Evolutionary conservation across 345 rosid genomes (phyloP).

Genomic region (Brassica rapa): DNA sequence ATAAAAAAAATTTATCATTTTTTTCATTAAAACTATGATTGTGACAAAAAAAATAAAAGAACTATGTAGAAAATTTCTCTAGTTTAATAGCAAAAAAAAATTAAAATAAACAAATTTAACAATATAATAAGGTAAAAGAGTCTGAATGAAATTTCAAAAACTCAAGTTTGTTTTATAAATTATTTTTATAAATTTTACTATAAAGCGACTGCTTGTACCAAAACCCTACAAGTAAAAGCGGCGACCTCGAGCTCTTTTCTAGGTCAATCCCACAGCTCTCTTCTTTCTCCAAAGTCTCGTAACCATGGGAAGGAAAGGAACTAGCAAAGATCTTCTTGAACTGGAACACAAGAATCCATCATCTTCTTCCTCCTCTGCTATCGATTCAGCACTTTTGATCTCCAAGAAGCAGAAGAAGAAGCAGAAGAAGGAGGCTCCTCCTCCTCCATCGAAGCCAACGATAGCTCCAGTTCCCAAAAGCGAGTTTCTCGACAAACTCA

Average conservation of each 20-base stretch:
- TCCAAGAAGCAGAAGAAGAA: constrained; percentile 2
- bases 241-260: constrained; percentile 16
- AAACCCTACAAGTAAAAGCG: constrained; percentile 37
- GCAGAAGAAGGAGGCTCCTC: constrained; percentile 6
- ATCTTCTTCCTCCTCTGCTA: constrained; percentile 21
- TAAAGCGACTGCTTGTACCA: not conserved
- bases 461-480: constrained; percentile 53
- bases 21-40: no score
- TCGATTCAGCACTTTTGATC: constrained; percentile 19
- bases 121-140: no score
- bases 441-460: constrained; percentile 45
- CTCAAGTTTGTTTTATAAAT: no score
- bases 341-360: constrained; percentile 27
- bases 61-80: no score
- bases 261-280: constrained; percentile 1
- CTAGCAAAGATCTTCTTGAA: constrained; percentile 32
- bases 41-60: no score
- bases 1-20: no score
- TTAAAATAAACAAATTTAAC: not conserved
- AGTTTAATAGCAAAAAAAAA: no score
- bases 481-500: constrained; percentile 74
- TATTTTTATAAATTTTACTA: not conserved
- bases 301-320: constrained; percentile 25
- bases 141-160: no score
- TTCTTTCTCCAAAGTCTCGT: not conserved